Evolutionary conservation across 495 filamentous ascomycete species (phyloP).

Genomic region (Penicillium chermesinum): DNA sequence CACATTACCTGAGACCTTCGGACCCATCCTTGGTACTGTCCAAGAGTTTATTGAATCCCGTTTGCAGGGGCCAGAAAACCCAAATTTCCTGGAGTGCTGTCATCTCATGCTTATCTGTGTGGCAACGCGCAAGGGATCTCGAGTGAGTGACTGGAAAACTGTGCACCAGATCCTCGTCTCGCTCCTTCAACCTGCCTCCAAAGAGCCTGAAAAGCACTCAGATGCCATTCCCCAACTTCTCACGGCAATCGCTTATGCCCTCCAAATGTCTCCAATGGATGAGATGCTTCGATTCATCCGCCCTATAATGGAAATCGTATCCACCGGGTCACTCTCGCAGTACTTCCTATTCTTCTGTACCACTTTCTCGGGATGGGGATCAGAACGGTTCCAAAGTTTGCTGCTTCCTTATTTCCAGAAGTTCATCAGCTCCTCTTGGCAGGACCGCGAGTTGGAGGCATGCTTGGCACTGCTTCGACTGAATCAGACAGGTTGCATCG

Average conservation of each 20-base stretch:
- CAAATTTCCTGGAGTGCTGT: constrained; percentile 48
- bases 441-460: constrained; percentile 58
- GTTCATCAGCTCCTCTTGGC: constrained; percentile 74
- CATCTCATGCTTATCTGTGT: constrained; percentile 62
- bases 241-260: constrained; percentile 58
- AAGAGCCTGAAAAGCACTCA: constrained; percentile 36
- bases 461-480: constrained; percentile 67
- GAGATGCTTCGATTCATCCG: constrained; percentile 64
- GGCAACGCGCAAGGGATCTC: constrained; percentile 69
- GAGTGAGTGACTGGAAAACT: constrained; percentile 67
- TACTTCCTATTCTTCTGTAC: constrained; percentile 82
- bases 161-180: constrained; percentile 54
- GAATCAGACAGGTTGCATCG: constrained; percentile 47
- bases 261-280: constrained; percentile 77
- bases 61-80: constrained; percentile 26
- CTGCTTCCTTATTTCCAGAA: constrained; percentile 77
- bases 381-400: constrained; percentile 70
- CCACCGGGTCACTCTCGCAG: constrained; percentile 53
- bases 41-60: constrained; percentile 43
- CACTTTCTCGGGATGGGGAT: constrained; percentile 65
- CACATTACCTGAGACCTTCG: constrained; percentile 59
- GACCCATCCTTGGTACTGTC: constrained; percentile 55
- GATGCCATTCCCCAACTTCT: constrained; percentile 53
- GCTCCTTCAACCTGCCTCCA: constrained; percentile 44
- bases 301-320: constrained; percentile 57